Base-by-base conservation (phyloP, 208 protist species). In the Acanthamoeba castellanii region DNA sequence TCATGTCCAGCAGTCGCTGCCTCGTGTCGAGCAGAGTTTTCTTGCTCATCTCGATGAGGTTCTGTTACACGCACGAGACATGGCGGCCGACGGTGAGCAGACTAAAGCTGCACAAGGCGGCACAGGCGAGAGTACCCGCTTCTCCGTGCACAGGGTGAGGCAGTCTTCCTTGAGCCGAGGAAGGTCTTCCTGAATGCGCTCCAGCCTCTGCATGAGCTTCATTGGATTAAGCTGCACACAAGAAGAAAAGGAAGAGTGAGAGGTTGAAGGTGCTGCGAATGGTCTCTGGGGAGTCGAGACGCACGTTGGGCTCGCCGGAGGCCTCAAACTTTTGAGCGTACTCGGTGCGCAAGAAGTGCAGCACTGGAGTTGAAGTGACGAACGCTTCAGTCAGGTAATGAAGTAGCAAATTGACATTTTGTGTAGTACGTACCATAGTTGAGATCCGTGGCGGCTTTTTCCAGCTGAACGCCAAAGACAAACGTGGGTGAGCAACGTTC, bases 261-360 rank as follows among this genome's bases (percentile, higher is more conserved):
- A 55, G 16, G 50, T 18, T 55, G 70, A 81, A 45, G 14, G 2
- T 81, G 30, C 70, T 2, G 16, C 8, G 55, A 50, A 1, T 70
- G 30, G 11, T 32, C 47, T 9, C 16, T 34, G 0, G n/a, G 50
- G 14, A n/a, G 45, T 0, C 50, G 22, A 13, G 37, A 27, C 11
- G 42, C 42, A 92, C 85, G 30, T 66, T 74, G 20, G 85, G 61
- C 16, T 92, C 55, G 11, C 85, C 57, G 8, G 85, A 37, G 27
- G 85, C 85, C 34, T 92, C 85, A 20, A 92, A 92, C 61, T 92
- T 92, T 14, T 70, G 85, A 30, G 85, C 85, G 37, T 74, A 92
- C n/a, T 92, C 85, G 20, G 85, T 92, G 18, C 61, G 59, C 32
- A 92, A 47, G 57, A 72, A 45, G 57, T 92, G 85, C 42, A 92